Evolutionary conservation across 2,329 filamentous ascomycete species (phyloP), one percentile per base, ranked within the genome.

Genomic region (Calycina herbarum): DNA sequence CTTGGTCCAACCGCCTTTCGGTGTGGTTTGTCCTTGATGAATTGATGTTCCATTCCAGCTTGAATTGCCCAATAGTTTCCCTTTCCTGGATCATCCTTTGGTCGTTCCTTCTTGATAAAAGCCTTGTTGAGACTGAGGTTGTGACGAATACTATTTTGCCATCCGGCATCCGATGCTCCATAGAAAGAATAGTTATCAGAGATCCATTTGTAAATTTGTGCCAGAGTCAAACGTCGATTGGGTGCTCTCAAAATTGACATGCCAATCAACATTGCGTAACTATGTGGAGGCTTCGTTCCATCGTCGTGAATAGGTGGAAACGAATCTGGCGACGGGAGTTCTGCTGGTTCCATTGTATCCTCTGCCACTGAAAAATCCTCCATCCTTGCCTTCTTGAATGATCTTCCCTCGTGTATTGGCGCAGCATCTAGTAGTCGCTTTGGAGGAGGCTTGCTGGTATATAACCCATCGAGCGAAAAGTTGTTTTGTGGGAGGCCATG

Each of bases 121-220:
- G 92, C 92, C 80, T 98, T 98, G 83, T 97, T 96, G 57, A 99
- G 83, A 75, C 94, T 97, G 40, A 99, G 87, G 73, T 99, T 99
- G 79, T 99, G 95, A 40, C 95, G 91, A 77, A 99, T 99, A 81
- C 95, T 98, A 79, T 99, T 99, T 79, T 98, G 94, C 95, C 95
- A 99, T 69, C 95, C 94, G 11, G 91, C 88, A 73, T 97, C 93
- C 64, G 89, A 86, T 56, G 88, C 86, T 71, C 86, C 89, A 81
- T 98, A 99, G 79, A 94, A 97, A 5, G 86, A 89, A 77, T 91
- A 98, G 20, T 90, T 94, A 76, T 96, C 92, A n/a, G 93, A 96
- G 73, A 99, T 98, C 94, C 95, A 99, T 76, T 96, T 97, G 84
- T 98, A 99, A 72, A 99, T 99, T 78, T 97, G 93, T 31, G 93